Evolutionary conservation across 148 eudicot genomes (phyloP).

Genomic region (Silene latifolia): DNA sequence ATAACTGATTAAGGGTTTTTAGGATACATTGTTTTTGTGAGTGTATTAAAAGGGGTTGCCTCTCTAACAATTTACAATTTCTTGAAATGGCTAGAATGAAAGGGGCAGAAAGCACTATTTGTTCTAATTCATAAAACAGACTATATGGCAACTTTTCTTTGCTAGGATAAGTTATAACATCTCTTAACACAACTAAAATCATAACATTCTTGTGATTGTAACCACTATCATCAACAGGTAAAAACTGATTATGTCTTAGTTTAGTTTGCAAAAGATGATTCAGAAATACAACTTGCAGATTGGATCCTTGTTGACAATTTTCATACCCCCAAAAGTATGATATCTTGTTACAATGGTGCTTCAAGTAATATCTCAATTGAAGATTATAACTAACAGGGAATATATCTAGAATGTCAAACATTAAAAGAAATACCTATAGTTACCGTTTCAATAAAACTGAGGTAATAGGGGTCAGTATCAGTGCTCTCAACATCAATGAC

Average conservation of each 20-base stretch:
- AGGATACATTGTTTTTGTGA: not conserved
- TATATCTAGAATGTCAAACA: not conserved
- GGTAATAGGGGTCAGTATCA: conserved; percentile 36
- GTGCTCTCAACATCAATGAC: conserved; percentile 39
- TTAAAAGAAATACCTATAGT: conserved; percentile 7
- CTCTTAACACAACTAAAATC: not conserved
- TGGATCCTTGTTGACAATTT: not conserved
- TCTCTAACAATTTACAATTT: not conserved
- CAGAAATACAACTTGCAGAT: conserved; percentile 5
- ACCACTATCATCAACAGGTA: not conserved
- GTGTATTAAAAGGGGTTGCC: not conserved
- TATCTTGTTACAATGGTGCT: not conserved
- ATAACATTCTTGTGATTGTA: not conserved
- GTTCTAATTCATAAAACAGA: not conserved
- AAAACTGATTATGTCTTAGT: not conserved
- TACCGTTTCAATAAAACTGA: conserved; percentile 46
- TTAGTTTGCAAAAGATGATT: conserved; percentile 1
- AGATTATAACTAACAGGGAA: not conserved
- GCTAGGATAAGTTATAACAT: not conserved
- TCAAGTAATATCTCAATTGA: conserved; percentile 4
- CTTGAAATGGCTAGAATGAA: not conserved
- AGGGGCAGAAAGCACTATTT: not conserved
- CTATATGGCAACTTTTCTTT: not conserved
- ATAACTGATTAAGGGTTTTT: not conserved
- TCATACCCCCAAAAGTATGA: not conserved